These are phyloP conservation scores for Cupressus sempervirens DNA, from an alignment of 75 land plant genomes.

Conservation along the genomic window DNA sequence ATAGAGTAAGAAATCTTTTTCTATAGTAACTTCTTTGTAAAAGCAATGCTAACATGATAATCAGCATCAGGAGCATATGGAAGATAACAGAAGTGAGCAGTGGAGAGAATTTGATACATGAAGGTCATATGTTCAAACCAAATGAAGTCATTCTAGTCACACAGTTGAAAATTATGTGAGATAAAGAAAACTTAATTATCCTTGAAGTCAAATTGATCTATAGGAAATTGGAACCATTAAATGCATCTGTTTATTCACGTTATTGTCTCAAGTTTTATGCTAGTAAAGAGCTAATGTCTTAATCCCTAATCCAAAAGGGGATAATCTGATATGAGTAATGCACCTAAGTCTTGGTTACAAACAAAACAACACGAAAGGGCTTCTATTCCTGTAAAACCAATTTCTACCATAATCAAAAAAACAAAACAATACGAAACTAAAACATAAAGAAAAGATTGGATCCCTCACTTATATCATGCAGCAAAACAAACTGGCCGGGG, in stretches of 20 bases:
- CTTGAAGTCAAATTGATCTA: background rate
- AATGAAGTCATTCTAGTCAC: background rate
- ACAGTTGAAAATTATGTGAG: background rate
- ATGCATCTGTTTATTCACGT: background rate
- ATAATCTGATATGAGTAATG: background rate
- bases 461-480: background rate
- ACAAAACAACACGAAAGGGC: background rate
- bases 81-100: background rate
- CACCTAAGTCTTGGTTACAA: background rate
- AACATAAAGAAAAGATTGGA: background rate
- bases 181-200: background rate
- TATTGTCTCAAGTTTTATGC: background rate
- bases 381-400: no score
- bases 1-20: background rate
- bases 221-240: background rate
- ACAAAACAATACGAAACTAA: background rate
- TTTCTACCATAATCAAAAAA: no score
- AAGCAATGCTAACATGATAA: background rate
- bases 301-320: background rate
- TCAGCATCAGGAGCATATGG: background rate
- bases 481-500: background rate
- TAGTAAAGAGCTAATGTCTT: background rate
- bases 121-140: background rate
- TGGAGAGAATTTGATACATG: background rate
- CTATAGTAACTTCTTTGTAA: background rate